Base-by-base conservation (phyloP, 1,139 yeast species). In the Candida glucosophila region DNA sequence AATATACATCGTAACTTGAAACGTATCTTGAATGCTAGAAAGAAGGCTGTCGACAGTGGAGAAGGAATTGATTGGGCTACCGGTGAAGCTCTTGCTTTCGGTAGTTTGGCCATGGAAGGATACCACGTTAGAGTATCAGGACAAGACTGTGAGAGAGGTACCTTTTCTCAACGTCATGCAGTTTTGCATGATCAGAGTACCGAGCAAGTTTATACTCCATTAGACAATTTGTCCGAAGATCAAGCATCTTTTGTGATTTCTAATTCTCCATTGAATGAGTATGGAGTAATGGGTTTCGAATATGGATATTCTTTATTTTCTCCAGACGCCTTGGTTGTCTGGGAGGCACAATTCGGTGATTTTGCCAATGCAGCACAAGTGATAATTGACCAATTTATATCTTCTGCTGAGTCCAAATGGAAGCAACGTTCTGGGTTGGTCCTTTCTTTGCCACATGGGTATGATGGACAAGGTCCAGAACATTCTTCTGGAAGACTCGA, bases 301-400 rank as follows among this genome's bases (percentile, higher is more conserved):
- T 92, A 92, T 54, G 99, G 99, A 63, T 92, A 90, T 69, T 90
- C 98, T 6, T 72, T 92, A 58, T 82, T 95, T 35, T 82, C 94
- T 27, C 99, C 99, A 39, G 96, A 90, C 53, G 61, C 95, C 31
- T 74, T 83, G 35, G 97, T 90, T 31, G 80, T 81, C 67, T 92
- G 99, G 99, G 99, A 92, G 67, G 98, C 98, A 30, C 99, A 92
- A 68, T 92, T 92, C 47, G 99, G 99, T 74, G 99, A 92, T 65
- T 92, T 92, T 47, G 98, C 98, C 48, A 92, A 92, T 70, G 90
- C 97, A 43, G 98, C 96, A 17, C 98, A 92, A 68, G 97, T 92
- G 40, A 80, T 92, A 44, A 72, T 85, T 45, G 99, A 92, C 60
- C 98, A 92, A 67, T 92, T 90, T 55, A 73, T 92, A 50, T 85